A percentile compares a stretch with the other conserved stretches of the same genome.
Evolutionary conservation across 2,329 filamentous ascomycete genomes (phyloP).

Genomic region (Salinomyces thailandicus): DNA sequence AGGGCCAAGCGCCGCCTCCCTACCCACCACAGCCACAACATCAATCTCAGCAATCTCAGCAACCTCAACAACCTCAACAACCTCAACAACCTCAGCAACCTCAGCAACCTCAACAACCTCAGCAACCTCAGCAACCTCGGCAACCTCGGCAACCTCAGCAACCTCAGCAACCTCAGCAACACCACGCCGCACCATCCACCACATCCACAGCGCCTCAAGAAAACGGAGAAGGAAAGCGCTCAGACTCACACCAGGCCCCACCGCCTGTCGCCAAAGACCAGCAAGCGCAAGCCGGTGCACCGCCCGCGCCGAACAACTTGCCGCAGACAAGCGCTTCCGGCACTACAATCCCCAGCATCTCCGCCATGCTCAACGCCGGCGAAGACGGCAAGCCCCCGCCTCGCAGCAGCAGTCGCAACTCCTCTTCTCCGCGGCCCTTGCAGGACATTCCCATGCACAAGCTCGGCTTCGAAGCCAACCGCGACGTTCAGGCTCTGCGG

Average conservation of each 20-base stretch:
- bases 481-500: conserved; percentile 27
- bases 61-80: conserved; percentile 3
- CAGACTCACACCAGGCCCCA: conserved; percentile 4
- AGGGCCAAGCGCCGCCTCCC: conserved; percentile 6
- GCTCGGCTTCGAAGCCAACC: conserved; percentile 28
- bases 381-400: conserved; percentile 15
- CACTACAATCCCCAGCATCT: conserved; percentile 45
- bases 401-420: conserved; percentile 23
- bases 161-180: neutral
- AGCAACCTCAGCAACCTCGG: conserved; percentile 5
- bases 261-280: conserved; percentile 20
- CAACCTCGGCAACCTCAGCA: conserved; percentile 12
- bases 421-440: conserved; percentile 18
- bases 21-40: conserved; percentile 11
- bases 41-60: neutral
- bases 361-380: conserved; percentile 33
- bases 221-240: neutral
- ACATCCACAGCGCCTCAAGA: neutral
- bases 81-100: conserved; percentile 11
- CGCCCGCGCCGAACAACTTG: conserved; percentile 10
- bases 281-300: conserved; percentile 30
- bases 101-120: neutral
- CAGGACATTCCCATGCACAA: conserved; percentile 30
- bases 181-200: neutral
- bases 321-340: conserved; percentile 22